Base-by-base conservation (phyloP, 2,329 filamentous ascomycete species). In the Fusarium floridanum region DNA sequence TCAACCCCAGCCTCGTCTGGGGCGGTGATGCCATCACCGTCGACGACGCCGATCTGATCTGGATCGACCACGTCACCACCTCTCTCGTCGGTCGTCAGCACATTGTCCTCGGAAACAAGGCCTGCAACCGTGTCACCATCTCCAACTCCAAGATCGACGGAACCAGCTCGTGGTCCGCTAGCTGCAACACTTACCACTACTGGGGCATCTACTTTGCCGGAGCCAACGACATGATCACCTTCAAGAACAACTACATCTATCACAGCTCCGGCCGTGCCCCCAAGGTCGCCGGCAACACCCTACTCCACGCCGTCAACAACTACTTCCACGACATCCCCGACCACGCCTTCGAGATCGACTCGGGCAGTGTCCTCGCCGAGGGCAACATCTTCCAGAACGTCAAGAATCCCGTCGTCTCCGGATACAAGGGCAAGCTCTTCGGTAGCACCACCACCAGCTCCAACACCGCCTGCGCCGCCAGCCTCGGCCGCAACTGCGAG, bases 231-330 rank as follows among this genome's bases (percentile, higher is more conserved):
- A 41, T 79, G 70, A 84, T 91, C 77, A 91, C 90, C 71, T 77
- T 91, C 79, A 88, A 90, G 83, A 84, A 85, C 74, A 91, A 91
- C 85, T 91, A 90, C 83, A 84, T 91, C 78, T 87, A 90, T 85
- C 84, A 89, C 81, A 87, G 86, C 59, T 87, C 85, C 14, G 90
- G 89, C 66, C 88, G 90, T 63, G 83, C 84, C 14, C 90, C 89
- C 75, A 91, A 91, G 83, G 83, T 91, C 24, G 85, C 84, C 22
- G 88, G 88, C 80, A 89, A 89, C 64, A 85, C 90, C 53, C 82
- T 85, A 20, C 81, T 91, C 63, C 90, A 91, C 81, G 88, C 87
- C 48, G 88, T 90, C 79, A 91, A 91, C 87, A 91, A 91, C 85
- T 90, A 88, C 86, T 91, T 85, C 83, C 85, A 88, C 79, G 84